These are phyloP conservation scores for Umbellularia californica DNA, from an alignment of 164 flowering plant species.

Conservation along the genomic window DNA sequence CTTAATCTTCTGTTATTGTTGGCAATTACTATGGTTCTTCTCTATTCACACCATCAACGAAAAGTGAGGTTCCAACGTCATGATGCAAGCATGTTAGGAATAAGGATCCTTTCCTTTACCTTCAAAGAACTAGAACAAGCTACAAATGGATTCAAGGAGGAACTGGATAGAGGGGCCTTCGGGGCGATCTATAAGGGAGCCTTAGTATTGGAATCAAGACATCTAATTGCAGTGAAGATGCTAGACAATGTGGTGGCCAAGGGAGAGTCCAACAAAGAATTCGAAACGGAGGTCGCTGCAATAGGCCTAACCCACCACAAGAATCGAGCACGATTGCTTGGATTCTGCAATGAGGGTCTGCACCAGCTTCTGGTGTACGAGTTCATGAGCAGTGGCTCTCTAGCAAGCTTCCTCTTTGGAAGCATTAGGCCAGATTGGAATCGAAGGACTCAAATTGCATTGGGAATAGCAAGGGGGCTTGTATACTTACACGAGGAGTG, in stretches of 20 bases:
- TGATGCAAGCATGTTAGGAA: not conserved
- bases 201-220: not conserved
- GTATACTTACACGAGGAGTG: constrained; percentile 18
- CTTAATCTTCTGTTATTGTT: constrained; percentile 19
- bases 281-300: constrained; percentile 16
- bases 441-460: constrained; percentile 12
- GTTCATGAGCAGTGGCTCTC: constrained; percentile 15
- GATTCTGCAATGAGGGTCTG: constrained; percentile 15
- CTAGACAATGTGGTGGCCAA: constrained; percentile 7
- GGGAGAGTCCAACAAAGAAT: constrained; percentile 1
- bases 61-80: too few species aligned
- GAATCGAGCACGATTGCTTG: constrained; percentile 19
- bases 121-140: constrained; percentile 16
- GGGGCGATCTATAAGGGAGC: constrained; percentile 17
- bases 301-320: constrained; percentile 25
- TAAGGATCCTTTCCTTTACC: not conserved
- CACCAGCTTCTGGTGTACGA: constrained; percentile 14
- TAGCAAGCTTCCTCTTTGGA: constrained; percentile 15
- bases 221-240: constrained; percentile 14
- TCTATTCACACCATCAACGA: not conserved
- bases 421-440: constrained; percentile 8
- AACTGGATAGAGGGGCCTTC: constrained; percentile 17
- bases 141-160: constrained; percentile 19
- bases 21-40: not conserved
- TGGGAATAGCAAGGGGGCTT: constrained; percentile 19